Evolutionary conservation across 176 grass and related monocot genomes (phyloP).

Genomic region (Saccharum spontaneum): DNA sequence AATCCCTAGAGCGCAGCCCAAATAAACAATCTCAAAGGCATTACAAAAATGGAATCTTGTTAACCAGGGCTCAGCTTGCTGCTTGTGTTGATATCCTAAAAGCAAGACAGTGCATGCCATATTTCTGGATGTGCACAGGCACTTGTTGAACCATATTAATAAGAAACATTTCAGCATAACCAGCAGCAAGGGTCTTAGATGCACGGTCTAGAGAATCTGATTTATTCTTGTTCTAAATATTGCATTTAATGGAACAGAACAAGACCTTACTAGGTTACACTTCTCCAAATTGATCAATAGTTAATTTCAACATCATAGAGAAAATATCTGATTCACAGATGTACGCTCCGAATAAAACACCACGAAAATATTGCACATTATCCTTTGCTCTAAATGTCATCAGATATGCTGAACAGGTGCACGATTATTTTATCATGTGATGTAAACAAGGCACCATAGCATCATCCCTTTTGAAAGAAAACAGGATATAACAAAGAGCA

Average conservation of each 20-base stretch:
- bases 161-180: background rate
- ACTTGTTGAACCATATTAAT: background rate
- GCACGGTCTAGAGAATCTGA: background rate
- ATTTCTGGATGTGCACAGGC: background rate
- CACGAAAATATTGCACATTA: background rate
- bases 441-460: background rate
- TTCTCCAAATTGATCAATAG: background rate
- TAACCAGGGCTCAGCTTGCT: background rate
- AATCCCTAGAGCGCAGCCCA: background rate
- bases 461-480: slow-evolving; percentile 25
- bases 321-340: background rate
- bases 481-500: slow-evolving; percentile 27
- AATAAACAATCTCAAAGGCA: background rate
- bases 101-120: background rate
- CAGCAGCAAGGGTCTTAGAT: background rate
- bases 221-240: background rate
- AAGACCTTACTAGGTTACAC: background rate
- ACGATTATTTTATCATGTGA: background rate
- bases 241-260: background rate
- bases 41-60: background rate
- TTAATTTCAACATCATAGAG: background rate
- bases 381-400: slow-evolving; percentile 13
- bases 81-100: background rate
- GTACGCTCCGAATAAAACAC: background rate
- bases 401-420: background rate